Conservation (phyloP, 306 rosid genomes). For the Malus sylvestris region DNA sequence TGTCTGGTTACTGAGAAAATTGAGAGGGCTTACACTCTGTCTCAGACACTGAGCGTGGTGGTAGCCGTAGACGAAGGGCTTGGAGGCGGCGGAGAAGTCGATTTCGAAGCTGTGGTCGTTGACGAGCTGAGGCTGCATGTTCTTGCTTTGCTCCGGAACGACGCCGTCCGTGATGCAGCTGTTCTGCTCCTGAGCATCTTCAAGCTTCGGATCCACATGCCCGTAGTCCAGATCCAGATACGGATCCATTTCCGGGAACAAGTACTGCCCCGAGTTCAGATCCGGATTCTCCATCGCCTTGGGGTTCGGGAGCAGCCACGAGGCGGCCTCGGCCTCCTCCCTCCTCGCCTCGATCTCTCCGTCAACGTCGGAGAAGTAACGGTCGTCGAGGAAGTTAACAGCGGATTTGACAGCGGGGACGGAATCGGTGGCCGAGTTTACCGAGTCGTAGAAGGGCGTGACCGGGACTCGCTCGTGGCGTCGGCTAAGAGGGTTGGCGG, state of each 20-base stretch:
- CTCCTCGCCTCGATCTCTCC: conserved; percentile 47
- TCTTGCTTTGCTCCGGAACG: conserved; percentile 62
- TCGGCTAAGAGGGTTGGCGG: conserved; percentile 86
- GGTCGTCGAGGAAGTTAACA: conserved; percentile 41
- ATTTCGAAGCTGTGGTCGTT: conserved; percentile 37
- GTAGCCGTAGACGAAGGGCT: conserved; percentile 48
- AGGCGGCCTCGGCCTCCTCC: conserved; percentile 92
- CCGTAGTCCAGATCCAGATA: conserved; percentile 72
- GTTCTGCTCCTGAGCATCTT: conserved; percentile 54
- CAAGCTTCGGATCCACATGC: conserved; percentile 42
- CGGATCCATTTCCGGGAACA: conserved; percentile 53
- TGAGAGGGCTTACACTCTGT: conserved; percentile 64
- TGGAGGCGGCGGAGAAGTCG: conserved; percentile 34
- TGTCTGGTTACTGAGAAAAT: background rate
- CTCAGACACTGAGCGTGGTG: conserved; percentile 42
- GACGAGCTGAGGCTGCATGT: conserved; percentile 8
- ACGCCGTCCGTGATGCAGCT: conserved; percentile 67
- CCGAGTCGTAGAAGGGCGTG: conserved; percentile 47
- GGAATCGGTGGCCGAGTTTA: conserved; percentile 7
- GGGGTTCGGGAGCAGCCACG: conserved; percentile 72
- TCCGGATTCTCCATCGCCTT: conserved; percentile 46
- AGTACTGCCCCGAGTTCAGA: conserved; percentile 47
- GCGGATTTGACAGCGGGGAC: conserved; percentile 9
- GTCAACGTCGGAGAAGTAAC: conserved; percentile 50
- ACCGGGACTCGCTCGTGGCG: conserved; percentile 79